Conservation (phyloP, 2,329 filamentous ascomycete species). For the Claviceps sorghi region DNA sequence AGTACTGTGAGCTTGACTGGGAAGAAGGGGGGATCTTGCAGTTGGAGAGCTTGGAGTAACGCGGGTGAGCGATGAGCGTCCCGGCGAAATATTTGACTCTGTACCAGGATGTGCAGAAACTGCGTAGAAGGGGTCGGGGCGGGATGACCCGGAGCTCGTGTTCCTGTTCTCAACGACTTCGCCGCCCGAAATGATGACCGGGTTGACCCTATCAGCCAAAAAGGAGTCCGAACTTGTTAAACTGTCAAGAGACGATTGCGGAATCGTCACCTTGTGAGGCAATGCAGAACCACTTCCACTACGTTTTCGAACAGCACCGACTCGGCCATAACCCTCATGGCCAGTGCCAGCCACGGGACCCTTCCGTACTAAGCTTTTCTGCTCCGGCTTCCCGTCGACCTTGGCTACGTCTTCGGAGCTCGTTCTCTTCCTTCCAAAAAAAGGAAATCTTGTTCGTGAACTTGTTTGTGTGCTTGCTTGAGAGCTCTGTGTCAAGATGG, state of each 20-base stretch:
- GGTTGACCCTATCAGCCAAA: slow-evolving; percentile 46
- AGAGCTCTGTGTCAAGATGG: slow-evolving; percentile 26
- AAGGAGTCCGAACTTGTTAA: slow-evolving; percentile 39
- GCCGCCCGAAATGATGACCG: slow-evolving; percentile 51
- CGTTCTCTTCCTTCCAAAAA: slow-evolving; percentile 62
- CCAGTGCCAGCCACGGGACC: slow-evolving; percentile 87
- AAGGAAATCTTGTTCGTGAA: slow-evolving; percentile 53
- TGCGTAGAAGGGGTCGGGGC: slow-evolving; percentile 34
- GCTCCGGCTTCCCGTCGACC: slow-evolving; percentile 34
- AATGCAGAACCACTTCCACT: slow-evolving; percentile 43
- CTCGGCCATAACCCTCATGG: slow-evolving; percentile 68
- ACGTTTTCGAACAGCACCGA: slow-evolving; percentile 46
- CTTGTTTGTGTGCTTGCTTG: slow-evolving; percentile 40
- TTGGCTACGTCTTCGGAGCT: slow-evolving; percentile 30
- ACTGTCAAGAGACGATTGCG: slow-evolving; percentile 37
- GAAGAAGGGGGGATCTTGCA: slow-evolving; percentile 40
- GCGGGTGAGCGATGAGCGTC: slow-evolving; percentile 24
- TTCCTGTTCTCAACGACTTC: slow-evolving; percentile 48
- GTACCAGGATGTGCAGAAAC: slow-evolving; percentile 26
- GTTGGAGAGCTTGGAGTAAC: slow-evolving; percentile 30
- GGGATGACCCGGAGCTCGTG: slow-evolving; percentile 13
- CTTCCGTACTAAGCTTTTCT: slow-evolving; percentile 35
- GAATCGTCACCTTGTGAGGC: slow-evolving; percentile 28
- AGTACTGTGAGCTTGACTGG: slow-evolving; percentile 12
- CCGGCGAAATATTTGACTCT: slow-evolving; percentile 26